A percentile compares a stretch with the other conserved stretches of the same genome.
phyloP scores from a whole-genome alignment of 1,284 basidiomycete species.

The Puccinia triticina region DNA sequence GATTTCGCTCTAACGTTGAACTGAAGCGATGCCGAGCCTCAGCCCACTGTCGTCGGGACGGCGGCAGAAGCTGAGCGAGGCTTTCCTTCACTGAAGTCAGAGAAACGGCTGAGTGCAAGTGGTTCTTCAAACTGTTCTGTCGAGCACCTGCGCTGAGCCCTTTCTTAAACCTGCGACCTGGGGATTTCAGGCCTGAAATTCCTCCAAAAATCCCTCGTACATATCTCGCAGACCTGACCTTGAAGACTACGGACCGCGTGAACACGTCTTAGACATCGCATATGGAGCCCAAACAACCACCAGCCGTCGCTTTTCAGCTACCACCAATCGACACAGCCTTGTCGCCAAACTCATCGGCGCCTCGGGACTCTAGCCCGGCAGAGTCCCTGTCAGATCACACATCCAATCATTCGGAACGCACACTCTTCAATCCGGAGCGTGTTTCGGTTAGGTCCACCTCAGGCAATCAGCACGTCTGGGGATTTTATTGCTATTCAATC shows the following conservation, averaged over 20 bases:
- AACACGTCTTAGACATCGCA: not conserved
- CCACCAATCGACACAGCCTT: not conserved
- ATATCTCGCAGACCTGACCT: no score
- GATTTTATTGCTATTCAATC: slow-evolving; percentile 47
- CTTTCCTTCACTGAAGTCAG: not conserved
- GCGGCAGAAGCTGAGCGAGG: not conserved
- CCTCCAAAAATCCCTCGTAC: no score
- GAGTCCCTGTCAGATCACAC: not conserved
- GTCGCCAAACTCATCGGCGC: not conserved
- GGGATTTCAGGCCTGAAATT: no score
- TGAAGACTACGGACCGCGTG: no score
- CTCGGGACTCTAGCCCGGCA: not conserved
- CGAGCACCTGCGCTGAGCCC: not conserved
- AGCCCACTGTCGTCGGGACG: no score
- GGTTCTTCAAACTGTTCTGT: not conserved
- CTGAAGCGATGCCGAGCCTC: no score
- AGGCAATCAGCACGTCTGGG: slow-evolving; percentile 13
- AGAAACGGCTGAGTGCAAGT: not conserved
- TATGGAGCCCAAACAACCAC: slow-evolving; percentile 1
- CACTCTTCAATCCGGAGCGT: not conserved
- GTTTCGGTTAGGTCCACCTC: not conserved
- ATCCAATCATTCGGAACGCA: not conserved
- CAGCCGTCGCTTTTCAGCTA: not conserved
- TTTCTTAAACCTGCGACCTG: no score
- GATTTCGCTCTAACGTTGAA: slow-evolving; percentile 10